These are phyloP conservation scores for Aureobasidium sp. DNA, from an alignment of 2,329 filamentous ascomycete species.

Conservation along the genomic window DNA sequence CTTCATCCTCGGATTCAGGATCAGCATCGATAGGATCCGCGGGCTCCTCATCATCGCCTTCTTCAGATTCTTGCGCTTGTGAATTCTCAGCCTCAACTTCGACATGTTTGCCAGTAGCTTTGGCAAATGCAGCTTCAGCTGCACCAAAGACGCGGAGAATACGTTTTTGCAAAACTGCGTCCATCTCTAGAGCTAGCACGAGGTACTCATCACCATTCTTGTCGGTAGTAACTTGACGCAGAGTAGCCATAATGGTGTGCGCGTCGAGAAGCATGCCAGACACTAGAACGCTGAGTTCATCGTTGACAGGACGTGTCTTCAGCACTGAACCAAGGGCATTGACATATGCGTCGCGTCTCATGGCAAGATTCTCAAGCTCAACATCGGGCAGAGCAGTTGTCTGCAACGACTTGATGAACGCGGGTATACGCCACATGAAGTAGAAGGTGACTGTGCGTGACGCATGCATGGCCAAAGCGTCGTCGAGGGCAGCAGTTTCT, in stretches of 20 bases:
- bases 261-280: constrained; percentile 75
- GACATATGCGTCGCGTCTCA: constrained; percentile 46
- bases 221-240: constrained; percentile 37
- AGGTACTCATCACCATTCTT: constrained; percentile 44
- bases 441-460: constrained; percentile 77
- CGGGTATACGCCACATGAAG: constrained; percentile 84
- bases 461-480: constrained; percentile 67
- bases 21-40: constrained; percentile 56
- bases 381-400: constrained; percentile 42
- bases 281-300: constrained; percentile 69
- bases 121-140: constrained; percentile 71
- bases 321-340: constrained; percentile 45
- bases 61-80: constrained; percentile 31
- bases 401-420: constrained; percentile 39
- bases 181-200: constrained; percentile 62
- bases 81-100: constrained; percentile 25
- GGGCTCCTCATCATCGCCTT: constrained; percentile 62
- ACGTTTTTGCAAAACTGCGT: constrained; percentile 53
- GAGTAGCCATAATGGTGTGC: constrained; percentile 68
- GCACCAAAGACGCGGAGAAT: constrained; percentile 71
- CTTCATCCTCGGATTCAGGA: constrained; percentile 46
- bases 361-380: constrained; percentile 51
- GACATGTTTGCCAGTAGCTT: constrained; percentile 44
- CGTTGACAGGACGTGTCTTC: constrained; percentile 39
- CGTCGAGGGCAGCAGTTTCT: constrained; percentile 68